Evolutionary conservation across 78 protist species (phyloP), one percentile per base, ranked within the genome.

Genomic region (Mastigamoeba balamuthi): DNA sequence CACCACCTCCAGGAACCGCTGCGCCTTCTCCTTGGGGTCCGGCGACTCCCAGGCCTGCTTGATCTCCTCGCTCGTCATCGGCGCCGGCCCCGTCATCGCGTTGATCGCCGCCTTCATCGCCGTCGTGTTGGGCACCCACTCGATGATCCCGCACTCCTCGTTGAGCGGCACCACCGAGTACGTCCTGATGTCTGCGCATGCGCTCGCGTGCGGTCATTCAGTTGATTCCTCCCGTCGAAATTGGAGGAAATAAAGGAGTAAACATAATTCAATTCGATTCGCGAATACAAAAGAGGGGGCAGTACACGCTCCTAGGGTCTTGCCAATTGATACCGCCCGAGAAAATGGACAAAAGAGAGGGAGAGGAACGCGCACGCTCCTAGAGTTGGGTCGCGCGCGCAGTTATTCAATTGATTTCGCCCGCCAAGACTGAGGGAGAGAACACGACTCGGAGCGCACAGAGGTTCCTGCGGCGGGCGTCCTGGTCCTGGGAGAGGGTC

Each of bases 111-210:
- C 40, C 41, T 23, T 2, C 53, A 42, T 63, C 58, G 29, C 29
- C 0, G 36, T 0, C 35, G 8, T 33, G 72, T 91, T 29, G 1
- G 42, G 66, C 40, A 95, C 94, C 97, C 97, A 95, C 72, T 95
- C 98, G 40, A 95, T 80, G 30, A 95, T 35, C 36, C 97, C 98
- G 39, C 79, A 64, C 25, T 80, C 88, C 33, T 93, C 95, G 65
- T 79, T 76, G 27, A 95, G 70, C 38, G 95, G 91, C 6, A 86
- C 69, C 7, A 94, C 98, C 4, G 86, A 69, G 58, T 91, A 95
- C 8, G 94, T 89, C 23, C 85, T 63, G 29, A 89, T 86, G 63
- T 28, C 48, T 10, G 37, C 67, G n/a, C n/a, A n/a, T n/a, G n/a
- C n/a, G n/a, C n/a, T n/a, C n/a, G n/a, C n/a, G n/a, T n/a, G 8